These are phyloP conservation scores for Paxillus rubicundulus DNA, from an alignment of 768 basidiomycete species.

Conservation along the genomic window DNA sequence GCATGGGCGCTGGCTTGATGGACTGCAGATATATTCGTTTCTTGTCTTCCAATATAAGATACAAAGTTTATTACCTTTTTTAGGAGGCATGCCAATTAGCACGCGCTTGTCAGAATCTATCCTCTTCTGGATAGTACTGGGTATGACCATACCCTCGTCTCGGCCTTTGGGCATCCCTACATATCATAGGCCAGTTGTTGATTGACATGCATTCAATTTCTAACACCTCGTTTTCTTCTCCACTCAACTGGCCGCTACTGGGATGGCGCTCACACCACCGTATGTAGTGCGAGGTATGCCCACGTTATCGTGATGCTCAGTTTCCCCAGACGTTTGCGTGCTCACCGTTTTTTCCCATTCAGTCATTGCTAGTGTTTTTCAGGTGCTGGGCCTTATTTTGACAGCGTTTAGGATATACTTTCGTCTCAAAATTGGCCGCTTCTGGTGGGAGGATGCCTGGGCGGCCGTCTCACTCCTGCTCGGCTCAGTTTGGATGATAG, in stretches of 20 bases:
- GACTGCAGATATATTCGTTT: no score
- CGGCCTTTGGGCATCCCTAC: no score
- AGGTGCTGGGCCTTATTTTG: slow-evolving; percentile 1
- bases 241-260: not conserved
- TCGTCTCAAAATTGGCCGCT: slow-evolving; percentile 5
- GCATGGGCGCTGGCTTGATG: no score
- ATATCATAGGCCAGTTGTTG: not conserved
- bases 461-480: slow-evolving; percentile 1
- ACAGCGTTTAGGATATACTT: slow-evolving; percentile 5
- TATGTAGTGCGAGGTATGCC: slow-evolving; percentile 6
- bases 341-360: not conserved
- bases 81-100: no score
- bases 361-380: not conserved
- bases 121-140: not conserved
- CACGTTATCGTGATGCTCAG: not conserved
- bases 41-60: no score
- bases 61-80: no score
- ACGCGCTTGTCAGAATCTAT: slow-evolving; percentile 7
- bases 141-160: not conserved
- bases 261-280: not conserved
- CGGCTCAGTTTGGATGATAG: not conserved
- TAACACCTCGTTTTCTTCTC: not conserved
- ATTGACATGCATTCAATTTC: not conserved
- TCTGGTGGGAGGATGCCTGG: slow-evolving; percentile 17
- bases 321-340: not conserved